A percentile compares a stretch with the other conserved stretches of the same genome.
Evolutionary conservation across 345 rosid species (phyloP).

Genomic region (Gossypioides kirkii): DNA sequence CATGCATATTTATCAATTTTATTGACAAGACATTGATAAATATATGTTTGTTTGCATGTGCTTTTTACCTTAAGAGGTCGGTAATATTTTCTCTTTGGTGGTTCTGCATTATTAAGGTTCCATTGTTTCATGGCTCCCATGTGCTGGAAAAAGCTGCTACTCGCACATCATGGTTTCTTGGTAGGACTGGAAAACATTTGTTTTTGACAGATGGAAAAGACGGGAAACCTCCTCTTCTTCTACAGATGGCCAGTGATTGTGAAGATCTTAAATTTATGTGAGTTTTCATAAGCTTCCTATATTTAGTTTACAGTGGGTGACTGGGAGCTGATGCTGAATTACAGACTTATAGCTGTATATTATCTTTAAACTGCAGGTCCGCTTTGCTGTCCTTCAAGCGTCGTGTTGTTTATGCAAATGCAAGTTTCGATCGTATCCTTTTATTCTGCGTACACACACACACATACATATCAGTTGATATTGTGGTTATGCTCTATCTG

Average conservation of each 20-base stretch:
- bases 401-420: constrained; percentile 77
- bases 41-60: neutral
- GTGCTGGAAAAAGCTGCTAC: constrained; percentile 59
- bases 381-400: constrained; percentile 75
- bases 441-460: neutral
- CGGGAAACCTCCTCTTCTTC: constrained; percentile 73
- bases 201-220: constrained; percentile 56
- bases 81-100: constrained; percentile 8
- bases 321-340: neutral
- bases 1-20: neutral
- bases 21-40: neutral
- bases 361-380: constrained; percentile 49
- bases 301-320: constrained; percentile 11
- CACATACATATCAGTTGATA: neutral
- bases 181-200: constrained; percentile 83
- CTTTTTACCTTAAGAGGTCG: neutral
- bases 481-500: neutral
- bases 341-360: constrained; percentile 4
- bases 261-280: constrained; percentile 78
- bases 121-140: constrained; percentile 57
- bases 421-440: constrained; percentile 77
- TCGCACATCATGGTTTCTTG: constrained; percentile 55
- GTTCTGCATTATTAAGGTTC: constrained; percentile 44
- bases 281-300: constrained; percentile 27
- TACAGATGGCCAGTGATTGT: constrained; percentile 59